Evolutionary conservation across 2,329 filamentous ascomycete genomes (phyloP), one percentile per base, ranked within the genome.

Genomic region (Cryphonectria carpinicola): DNA sequence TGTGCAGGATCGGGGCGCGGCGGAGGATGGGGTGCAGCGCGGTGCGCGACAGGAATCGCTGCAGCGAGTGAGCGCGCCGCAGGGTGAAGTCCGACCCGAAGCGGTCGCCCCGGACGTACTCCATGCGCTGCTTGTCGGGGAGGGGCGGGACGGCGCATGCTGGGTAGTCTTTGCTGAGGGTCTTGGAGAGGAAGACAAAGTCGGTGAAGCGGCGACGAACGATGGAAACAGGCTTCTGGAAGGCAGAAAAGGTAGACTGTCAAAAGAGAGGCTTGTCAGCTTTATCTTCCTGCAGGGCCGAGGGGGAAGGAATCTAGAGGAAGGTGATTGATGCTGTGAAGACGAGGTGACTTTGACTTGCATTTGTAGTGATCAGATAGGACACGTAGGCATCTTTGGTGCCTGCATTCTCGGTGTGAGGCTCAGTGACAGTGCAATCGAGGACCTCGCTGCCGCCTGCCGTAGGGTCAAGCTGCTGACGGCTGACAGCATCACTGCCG

Each of bases 61-160:
- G 92, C 67, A 99, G 87, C 4, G 95, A 98, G 84, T 95, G 92
- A 66, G 94, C 94, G 75, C 96, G 90, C 46, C 96, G 91, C 62
- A 90, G 86, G 46, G 94, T 99, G 80, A 99, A 99, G 82, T 98
- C 96, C 65, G 91, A 83, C 11, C 95, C 94, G 81, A 99, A 99
- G 73, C 96, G 92, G 84, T 98, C 95, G 76, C 96, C 96, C 49
- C 95, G 93, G 66, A 98, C 96, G 79, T 98, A 98, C 79, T 97
- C 94, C 93, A 99, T 97, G 82, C 97, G 97, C 85, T 98, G 95
- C 86, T 98, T 99, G 83, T 98, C 96, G 67, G 96, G 96, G 68
- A 99, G 86, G 63, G 96, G 96, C 41, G 96, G 96, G 4, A 99
- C 93, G 64, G 96, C 96, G 81, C 92, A 93, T 83, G 94, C 93